Conservation (phyloP, 75 land plant species). For the Cryptomeria japonica region DNA sequence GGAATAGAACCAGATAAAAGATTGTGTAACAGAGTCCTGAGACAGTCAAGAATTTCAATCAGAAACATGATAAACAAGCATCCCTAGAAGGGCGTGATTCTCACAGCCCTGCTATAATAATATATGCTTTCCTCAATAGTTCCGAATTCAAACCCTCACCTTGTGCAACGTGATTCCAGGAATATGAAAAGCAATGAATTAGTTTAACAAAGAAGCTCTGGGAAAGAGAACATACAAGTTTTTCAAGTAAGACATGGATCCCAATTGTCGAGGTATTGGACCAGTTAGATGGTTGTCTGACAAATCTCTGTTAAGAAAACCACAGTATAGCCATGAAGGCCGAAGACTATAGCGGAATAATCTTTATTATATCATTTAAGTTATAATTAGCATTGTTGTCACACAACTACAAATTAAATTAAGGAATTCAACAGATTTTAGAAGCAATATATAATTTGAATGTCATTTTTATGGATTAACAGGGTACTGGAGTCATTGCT, state of each 20-base stretch:
- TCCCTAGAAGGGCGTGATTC: background rate
- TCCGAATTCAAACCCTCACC: background rate
- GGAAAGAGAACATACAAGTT: background rate
- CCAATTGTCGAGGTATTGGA: background rate
- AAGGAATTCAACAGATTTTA: background rate
- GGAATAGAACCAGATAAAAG: background rate
- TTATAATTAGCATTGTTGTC: background rate
- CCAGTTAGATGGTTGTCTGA: background rate
- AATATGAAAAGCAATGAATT: background rate
- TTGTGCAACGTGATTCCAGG: background rate
- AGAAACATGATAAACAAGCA: background rate
- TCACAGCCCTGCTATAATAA: background rate
- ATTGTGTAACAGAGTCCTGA: background rate
- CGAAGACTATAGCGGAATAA: background rate
- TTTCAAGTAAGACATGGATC: background rate
- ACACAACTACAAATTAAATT: background rate
- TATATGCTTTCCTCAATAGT: background rate
- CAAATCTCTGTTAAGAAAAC: background rate
- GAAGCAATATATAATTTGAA: background rate
- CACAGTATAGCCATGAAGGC: background rate
- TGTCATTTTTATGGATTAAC: background rate
- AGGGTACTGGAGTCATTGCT: background rate
- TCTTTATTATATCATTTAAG: background rate
- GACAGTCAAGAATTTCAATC: background rate
- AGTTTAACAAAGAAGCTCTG: background rate